Evolutionary conservation across 192 early-diverging fungal species (phyloP), one percentile per base, ranked within the genome.

Genomic region (Glomus cerebriforme): DNA sequence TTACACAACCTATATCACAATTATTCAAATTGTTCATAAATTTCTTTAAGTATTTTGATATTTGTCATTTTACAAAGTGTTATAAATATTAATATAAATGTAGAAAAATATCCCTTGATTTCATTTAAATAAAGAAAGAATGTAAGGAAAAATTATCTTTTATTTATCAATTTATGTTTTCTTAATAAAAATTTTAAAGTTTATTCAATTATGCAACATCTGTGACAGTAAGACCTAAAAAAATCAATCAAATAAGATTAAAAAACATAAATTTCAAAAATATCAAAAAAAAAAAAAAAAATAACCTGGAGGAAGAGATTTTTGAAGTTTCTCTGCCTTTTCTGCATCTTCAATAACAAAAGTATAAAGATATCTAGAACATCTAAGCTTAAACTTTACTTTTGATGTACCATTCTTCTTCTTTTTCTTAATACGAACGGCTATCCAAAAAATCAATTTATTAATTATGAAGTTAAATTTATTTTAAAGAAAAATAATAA

Each of bases 381-480:
- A 97, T 87, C 97, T 92, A 80, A 99, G 93, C 95, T 99, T 99
- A 93, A 99, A 98, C 92, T 99, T 99, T 92, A 89, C 87, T 81
- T 94, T 82, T 79, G 88, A 89, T 45, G 81, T 78, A 82, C 88
- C 92, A 90, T 92, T 96, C 93, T 97, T 96, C 95, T 98, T 98
- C 86, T 91, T 96, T 92, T 97, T 96, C 95, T 98, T 98, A 86
- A 99, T 93, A 86, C 93, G 93, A 78, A 95, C 92, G 83, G 92
- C 87, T 90, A 82, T 34, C 75, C 29, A 79, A 39, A 65, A 78
- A 13, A 72, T 29, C 63, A 4, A 17, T 26, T 66, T 67, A 67
- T 24, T 19, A 17, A 45, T 39, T n/a, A 67, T 29, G 7, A 19
- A 37, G 35, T 22, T 13, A 0, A 37, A 63, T 26, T 35, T 19